Evolutionary conservation across 176 grass and related monocot species (phyloP).

Genomic region (Ensete glaucum): DNA sequence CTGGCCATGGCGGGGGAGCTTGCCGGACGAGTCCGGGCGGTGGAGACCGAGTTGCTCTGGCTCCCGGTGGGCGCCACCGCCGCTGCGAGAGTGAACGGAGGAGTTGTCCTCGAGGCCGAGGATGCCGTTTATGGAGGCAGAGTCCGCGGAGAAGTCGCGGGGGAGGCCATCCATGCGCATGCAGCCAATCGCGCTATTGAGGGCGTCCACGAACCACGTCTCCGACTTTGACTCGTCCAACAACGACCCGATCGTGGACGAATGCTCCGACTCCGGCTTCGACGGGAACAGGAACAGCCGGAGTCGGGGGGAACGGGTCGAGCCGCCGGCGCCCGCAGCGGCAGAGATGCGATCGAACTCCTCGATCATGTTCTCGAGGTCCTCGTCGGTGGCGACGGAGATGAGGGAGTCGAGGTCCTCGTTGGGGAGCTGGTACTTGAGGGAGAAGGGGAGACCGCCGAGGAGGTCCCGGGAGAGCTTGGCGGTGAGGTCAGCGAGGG

Average conservation of each 20-base stretch:
- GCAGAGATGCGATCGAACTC: constrained; percentile 11
- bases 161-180: constrained; percentile 4
- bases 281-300: constrained; percentile 3
- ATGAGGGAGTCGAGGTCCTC: constrained; percentile 11
- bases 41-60: background rate
- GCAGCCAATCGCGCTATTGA: constrained; percentile 10
- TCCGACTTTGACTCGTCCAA: constrained; percentile 23
- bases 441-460: background rate
- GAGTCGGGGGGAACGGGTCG: constrained; percentile 5
- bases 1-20: background rate
- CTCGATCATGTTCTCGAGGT: constrained; percentile 15
- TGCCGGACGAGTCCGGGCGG: constrained; percentile 1
- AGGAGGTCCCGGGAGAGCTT: constrained; percentile 9
- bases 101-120: constrained; percentile 48
- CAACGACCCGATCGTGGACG: background rate
- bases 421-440: constrained; percentile 18
- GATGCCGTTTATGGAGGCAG: constrained; percentile 28
- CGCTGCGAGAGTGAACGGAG: background rate
- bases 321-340: constrained; percentile 1
- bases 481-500: background rate
- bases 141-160: background rate
- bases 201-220: constrained; percentile 70
- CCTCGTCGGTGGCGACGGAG: constrained; percentile 3
- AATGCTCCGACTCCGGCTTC: background rate
- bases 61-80: background rate